A percentile compares a stretch with the other conserved stretches of the same genome.
These are phyloP conservation scores for Clarireedia homoeocarpa DNA, from an alignment of 2,329 filamentous ascomycete genomes.

Conservation along the genomic window DNA sequence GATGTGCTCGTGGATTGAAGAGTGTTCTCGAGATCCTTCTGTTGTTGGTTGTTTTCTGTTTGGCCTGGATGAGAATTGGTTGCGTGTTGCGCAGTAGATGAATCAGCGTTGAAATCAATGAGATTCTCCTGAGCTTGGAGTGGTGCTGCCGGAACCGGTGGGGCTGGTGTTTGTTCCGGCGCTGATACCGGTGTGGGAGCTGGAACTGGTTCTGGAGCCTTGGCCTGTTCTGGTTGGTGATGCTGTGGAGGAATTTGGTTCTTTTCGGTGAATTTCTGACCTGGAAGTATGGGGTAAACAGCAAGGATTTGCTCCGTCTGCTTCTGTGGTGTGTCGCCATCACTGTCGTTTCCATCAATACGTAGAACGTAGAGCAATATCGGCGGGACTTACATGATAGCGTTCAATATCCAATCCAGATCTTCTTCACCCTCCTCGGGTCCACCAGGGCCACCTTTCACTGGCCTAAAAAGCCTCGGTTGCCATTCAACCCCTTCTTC, in stretches of 20 bases:
- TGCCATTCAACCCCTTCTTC: slow-evolving; percentile 81
- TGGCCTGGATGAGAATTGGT: slow-evolving; percentile 20
- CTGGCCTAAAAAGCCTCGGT: slow-evolving; percentile 73
- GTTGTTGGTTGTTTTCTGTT: slow-evolving; percentile 21
- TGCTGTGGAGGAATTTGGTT: slow-evolving; percentile 47
- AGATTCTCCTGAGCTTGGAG: slow-evolving; percentile 34
- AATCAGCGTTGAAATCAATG: slow-evolving; percentile 48
- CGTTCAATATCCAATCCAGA: slow-evolving; percentile 91
- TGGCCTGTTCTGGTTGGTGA: slow-evolving; percentile 15
- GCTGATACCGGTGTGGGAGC: slow-evolving; percentile 7
- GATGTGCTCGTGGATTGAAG: slow-evolving; percentile 20
- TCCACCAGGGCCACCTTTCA: slow-evolving; percentile 62
- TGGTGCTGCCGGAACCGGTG: neutral
- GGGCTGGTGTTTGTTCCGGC: neutral
- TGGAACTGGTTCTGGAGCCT: neutral
- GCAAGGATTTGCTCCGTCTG: slow-evolving; percentile 76
- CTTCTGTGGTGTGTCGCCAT: slow-evolving; percentile 57
- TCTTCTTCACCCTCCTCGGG: slow-evolving; percentile 77
- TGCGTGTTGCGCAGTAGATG: slow-evolving; percentile 3
- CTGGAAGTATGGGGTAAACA: slow-evolving; percentile 77
- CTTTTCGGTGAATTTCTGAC: slow-evolving; percentile 53
- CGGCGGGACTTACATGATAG: slow-evolving; percentile 59
- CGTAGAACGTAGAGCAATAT: neutral
- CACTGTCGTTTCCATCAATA: slow-evolving; percentile 34
- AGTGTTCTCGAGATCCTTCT: slow-evolving; percentile 25